These are phyloP conservation scores for Wickerhamomyces tratensis DNA, from an alignment of 805 yeast genomes.

Conservation along the genomic window DNA sequence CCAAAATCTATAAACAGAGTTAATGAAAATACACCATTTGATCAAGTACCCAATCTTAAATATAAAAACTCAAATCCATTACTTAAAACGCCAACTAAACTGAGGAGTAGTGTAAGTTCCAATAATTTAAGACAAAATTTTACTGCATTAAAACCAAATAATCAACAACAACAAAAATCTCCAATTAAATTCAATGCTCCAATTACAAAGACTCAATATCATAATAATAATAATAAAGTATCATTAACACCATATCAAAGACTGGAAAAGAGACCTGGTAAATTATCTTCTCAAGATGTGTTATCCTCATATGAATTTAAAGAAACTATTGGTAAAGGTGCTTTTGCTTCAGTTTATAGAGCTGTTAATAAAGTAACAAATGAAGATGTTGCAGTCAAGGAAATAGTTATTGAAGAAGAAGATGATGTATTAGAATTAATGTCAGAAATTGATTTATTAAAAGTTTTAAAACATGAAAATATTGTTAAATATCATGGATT, in stretches of 20 bases:
- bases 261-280: conserved; percentile 32
- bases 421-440: conserved; percentile 46
- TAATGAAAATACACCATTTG: conserved; percentile 9
- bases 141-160: conserved; percentile 8
- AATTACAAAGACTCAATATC: not conserved
- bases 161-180: not conserved
- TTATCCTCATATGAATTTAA: conserved; percentile 36
- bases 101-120: not conserved
- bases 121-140: not conserved
- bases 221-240: conserved; percentile 4
- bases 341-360: conserved; percentile 78
- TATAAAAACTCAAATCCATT: conserved; percentile 6
- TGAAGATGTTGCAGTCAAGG: conserved; percentile 72
- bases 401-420: conserved; percentile 65
- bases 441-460: conserved; percentile 65
- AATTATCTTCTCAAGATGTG: conserved; percentile 14
- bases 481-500: conserved; percentile 91
- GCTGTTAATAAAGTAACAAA: conserved; percentile 61
- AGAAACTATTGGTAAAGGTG: conserved; percentile 79
- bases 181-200: conserved; percentile 4
- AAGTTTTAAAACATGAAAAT: conserved; percentile 75
- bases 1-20: conserved; percentile 14
- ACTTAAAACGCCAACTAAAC: conserved; percentile 15
- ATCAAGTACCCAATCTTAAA: conserved; percentile 14
- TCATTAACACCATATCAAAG: conserved; percentile 42